Conservation (phyloP, 768 basidiomycete genomes). For the Mycena maculata region DNA sequence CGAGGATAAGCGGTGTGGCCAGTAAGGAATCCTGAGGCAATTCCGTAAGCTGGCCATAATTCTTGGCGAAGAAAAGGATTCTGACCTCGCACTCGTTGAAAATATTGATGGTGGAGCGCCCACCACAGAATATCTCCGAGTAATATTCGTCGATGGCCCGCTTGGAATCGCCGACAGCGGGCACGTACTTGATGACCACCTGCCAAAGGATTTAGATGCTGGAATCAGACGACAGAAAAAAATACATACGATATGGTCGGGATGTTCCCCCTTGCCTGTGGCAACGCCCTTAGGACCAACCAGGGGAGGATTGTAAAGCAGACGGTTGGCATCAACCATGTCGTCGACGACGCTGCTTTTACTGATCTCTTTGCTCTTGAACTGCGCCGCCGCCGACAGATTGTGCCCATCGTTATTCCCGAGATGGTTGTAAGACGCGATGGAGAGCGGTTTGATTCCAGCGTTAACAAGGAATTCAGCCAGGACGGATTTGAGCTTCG, state of each 20-base stretch:
- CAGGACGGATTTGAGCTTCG: slow-evolving; percentile 95
- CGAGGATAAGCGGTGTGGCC: slow-evolving; percentile 95
- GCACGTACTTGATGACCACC: slow-evolving; percentile 96
- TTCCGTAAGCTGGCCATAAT: too few relatives aligned
- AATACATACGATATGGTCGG: slow-evolving; percentile 80
- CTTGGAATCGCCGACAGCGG: slow-evolving; percentile 97
- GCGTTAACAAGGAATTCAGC: slow-evolving; percentile 99
- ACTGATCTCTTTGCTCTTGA: slow-evolving; percentile 98
- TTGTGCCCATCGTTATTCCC: slow-evolving; percentile 98
- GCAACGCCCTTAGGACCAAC: slow-evolving; percentile 61
- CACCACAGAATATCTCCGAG: slow-evolving; percentile 97
- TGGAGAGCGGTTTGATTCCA: slow-evolving; percentile 96
- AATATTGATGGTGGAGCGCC: slow-evolving; percentile 92
- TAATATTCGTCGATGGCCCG: slow-evolving; percentile 99
- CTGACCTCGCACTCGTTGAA: slow-evolving; percentile 99
- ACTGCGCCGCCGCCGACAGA: slow-evolving; percentile 89
- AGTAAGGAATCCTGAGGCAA: slow-evolving; percentile 97
- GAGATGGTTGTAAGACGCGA: slow-evolving; percentile 98
- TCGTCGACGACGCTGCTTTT: slow-evolving; percentile 98
- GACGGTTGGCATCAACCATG: slow-evolving; percentile 92
- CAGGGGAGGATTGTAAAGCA: slow-evolving; percentile 88
- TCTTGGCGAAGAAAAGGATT: too few relatives aligned
- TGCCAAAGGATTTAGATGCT: not conserved
- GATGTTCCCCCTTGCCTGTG: slow-evolving; percentile 92
- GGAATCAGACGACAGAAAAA: not conserved